These are phyloP conservation scores for Scheffersomyces illinoinensis DNA, from an alignment of 1,139 yeast species.

Conservation along the genomic window DNA sequence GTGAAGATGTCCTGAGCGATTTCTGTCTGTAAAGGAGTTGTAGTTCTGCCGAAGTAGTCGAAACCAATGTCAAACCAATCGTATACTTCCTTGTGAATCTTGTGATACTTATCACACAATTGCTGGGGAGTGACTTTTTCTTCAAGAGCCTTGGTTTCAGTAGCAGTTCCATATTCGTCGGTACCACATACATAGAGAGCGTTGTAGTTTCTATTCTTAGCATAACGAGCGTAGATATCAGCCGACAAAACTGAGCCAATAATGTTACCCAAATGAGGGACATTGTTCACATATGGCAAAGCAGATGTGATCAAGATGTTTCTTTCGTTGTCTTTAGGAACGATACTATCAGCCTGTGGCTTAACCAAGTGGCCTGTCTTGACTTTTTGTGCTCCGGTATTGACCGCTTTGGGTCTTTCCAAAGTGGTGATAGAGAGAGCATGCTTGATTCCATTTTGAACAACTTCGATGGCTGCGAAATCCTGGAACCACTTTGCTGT, in stretches of 20 bases:
- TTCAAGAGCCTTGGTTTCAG: constrained; percentile 96
- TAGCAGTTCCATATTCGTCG: constrained; percentile 99
- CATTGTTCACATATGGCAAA: constrained; percentile 95
- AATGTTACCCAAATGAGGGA: constrained; percentile 96
- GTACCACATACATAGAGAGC: constrained; percentile 92
- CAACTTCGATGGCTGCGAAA: constrained; percentile 36
- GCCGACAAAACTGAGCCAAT: constrained; percentile 94
- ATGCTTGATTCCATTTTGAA: constrained; percentile 36
- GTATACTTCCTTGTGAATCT: constrained; percentile 83
- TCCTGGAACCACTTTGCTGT: constrained; percentile 43
- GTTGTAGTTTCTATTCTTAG: constrained; percentile 86
- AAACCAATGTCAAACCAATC: constrained; percentile 97
- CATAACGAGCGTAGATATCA: constrained; percentile 89
- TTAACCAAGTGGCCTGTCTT: constrained; percentile 41
- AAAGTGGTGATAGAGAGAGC: constrained; percentile 44
- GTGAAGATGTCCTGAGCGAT: constrained; percentile 92
- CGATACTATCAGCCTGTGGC: constrained; percentile 31
- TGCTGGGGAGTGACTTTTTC: constrained; percentile 86
- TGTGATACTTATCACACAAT: constrained; percentile 87
- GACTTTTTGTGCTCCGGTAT: constrained; percentile 60
- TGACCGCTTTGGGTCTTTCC: constrained; percentile 46
- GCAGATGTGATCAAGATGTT: constrained; percentile 93
- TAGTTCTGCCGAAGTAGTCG: constrained; percentile 95
- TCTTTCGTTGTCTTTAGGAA: constrained; percentile 69
- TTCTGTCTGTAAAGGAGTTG: constrained; percentile 87